Evolutionary conservation across 2,329 filamentous ascomycete genomes (phyloP).

Genomic region (Phyllosticta citribraziliensis): DNA sequence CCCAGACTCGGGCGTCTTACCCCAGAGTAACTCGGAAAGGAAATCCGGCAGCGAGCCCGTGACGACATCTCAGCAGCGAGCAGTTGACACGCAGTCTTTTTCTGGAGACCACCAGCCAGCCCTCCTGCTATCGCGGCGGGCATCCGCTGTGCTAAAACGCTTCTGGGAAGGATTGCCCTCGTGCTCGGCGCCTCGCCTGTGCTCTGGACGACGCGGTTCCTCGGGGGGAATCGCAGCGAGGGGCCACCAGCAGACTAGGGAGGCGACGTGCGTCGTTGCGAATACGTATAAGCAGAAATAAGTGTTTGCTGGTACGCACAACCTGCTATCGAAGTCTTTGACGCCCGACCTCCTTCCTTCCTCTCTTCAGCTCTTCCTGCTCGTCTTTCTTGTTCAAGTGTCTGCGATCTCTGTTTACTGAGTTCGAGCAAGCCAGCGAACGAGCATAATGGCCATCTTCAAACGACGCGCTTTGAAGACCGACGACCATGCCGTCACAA

Average conservation of each 20-base stretch:
- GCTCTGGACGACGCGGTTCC: background rate
- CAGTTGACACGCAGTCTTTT: background rate
- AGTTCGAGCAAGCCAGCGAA: background rate
- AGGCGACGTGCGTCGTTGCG: background rate
- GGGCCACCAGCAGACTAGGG: background rate
- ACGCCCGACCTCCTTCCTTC: background rate
- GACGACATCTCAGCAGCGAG: background rate
- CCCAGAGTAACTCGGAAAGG: background rate
- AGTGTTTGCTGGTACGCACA: background rate
- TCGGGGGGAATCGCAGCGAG: background rate
- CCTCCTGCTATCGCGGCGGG: too few relatives aligned
- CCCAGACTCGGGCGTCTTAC: background rate
- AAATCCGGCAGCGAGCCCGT: background rate
- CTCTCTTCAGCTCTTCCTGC: background rate
- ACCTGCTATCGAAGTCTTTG: background rate
- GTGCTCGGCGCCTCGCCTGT: background rate
- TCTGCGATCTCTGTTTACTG: too few relatives aligned
- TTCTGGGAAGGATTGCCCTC: background rate
- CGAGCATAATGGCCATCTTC: background rate
- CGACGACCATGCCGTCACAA: constrained; percentile 15
- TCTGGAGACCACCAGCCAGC: background rate
- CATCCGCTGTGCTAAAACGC: background rate
- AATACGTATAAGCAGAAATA: background rate
- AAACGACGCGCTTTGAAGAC: constrained; percentile 11
- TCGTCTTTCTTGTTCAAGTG: background rate